phyloP scores from a whole-genome alignment of 225 moss, liverwort and hornwort species.

The Antitrichia curtipendula region DNA sequence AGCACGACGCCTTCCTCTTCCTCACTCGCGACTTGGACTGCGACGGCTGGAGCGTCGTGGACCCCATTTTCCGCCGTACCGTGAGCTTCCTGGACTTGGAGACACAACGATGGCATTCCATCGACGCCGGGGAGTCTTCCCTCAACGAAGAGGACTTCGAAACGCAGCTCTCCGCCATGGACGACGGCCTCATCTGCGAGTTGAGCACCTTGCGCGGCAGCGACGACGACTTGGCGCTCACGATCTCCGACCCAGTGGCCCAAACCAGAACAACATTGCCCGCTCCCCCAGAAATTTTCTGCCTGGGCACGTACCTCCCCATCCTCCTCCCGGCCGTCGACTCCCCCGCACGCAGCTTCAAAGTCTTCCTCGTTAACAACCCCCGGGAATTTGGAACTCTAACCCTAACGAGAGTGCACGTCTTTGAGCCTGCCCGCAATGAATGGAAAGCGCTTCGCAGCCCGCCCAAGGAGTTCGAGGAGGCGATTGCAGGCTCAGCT shows the following conservation, averaged over 20 bases:
- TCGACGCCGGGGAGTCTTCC: constrained; percentile 3
- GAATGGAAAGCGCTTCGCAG: constrained; percentile 13
- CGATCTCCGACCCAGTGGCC: constrained; percentile 11
- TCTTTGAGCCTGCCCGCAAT: neutral
- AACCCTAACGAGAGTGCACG: constrained; percentile 7
- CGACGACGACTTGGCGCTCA: constrained; percentile 19
- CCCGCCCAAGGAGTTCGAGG: constrained; percentile 23
- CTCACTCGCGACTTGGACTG: constrained; percentile 18
- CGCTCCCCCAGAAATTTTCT: constrained; percentile 20
- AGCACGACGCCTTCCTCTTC: constrained; percentile 16
- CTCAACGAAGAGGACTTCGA: constrained; percentile 14
- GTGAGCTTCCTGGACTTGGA: constrained; percentile 23
- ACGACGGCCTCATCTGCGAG: constrained; percentile 29
- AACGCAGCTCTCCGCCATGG: constrained; percentile 26
- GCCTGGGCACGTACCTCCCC: constrained; percentile 8
- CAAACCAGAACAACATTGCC: neutral
- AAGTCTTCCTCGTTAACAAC: constrained; percentile 23
- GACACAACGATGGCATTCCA: constrained; percentile 17
- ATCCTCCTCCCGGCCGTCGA: constrained; percentile 15
- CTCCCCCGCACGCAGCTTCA: neutral
- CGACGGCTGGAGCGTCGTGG: constrained; percentile 27
- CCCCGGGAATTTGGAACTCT: neutral
- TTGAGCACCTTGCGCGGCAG: constrained; percentile 16
- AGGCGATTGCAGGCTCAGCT: constrained; percentile 22
- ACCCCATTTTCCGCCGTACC: constrained; percentile 17